These are phyloP conservation scores for Chlorella ohadii DNA, from an alignment of 139 green algal species.

Conservation along the genomic window DNA sequence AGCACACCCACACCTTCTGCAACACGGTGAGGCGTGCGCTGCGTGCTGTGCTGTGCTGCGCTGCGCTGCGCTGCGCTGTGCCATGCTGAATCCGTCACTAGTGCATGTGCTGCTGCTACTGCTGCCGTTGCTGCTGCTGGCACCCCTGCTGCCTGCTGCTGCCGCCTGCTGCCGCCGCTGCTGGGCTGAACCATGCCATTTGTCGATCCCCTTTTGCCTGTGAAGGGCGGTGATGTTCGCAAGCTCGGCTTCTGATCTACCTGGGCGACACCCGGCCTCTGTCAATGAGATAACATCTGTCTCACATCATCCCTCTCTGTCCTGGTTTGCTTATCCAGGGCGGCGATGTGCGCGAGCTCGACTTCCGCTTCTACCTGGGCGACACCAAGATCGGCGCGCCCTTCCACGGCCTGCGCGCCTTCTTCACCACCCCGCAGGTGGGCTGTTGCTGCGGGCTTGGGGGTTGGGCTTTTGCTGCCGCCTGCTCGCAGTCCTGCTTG, in stretches of 20 bases:
- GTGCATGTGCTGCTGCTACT: background rate
- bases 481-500: too few relatives aligned
- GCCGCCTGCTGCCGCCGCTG: background rate
- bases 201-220: background rate
- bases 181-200: background rate
- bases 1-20: slow-evolving; percentile 97
- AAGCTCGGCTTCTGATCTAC: slow-evolving; percentile 95
- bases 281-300: too few relatives aligned
- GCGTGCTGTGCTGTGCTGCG: background rate
- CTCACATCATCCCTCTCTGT: too few relatives aligned
- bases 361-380: slow-evolving; percentile 91
- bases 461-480: too few relatives aligned
- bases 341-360: slow-evolving; percentile 90
- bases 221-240: slow-evolving; percentile 83
- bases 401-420: slow-evolving; percentile 93
- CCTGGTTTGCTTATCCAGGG: slow-evolving; percentile 8
- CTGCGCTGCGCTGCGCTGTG: background rate
- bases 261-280: slow-evolving; percentile 70
- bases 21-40: slow-evolving; percentile 69
- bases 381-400: slow-evolving; percentile 89
- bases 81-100: background rate
- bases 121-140: background rate
- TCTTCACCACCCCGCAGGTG: slow-evolving; percentile 96
- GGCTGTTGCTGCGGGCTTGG: background rate
- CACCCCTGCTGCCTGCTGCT: background rate